These are phyloP conservation scores for Russula earlei DNA, from an alignment of 768 basidiomycete genomes.

Conservation along the genomic window DNA sequence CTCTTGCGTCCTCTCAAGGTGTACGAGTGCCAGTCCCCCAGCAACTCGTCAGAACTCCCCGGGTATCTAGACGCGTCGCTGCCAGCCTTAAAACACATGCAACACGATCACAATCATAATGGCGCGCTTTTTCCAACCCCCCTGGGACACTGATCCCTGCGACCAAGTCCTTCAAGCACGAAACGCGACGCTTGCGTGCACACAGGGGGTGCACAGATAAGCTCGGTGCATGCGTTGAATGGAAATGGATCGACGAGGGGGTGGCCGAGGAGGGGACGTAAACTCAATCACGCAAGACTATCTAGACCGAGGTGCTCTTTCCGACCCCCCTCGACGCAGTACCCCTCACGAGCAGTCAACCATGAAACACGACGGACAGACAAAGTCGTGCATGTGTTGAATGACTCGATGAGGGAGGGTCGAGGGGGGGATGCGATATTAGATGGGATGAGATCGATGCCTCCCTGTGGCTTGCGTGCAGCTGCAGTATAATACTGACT, in stretches of 20 bases:
- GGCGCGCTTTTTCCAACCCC: neutral
- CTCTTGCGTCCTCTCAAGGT: slow-evolving; percentile 13
- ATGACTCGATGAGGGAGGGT: neutral
- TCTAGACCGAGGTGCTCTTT: too few relatives aligned
- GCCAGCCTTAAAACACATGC: neutral
- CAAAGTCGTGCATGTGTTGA: too few relatives aligned
- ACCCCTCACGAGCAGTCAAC: too few relatives aligned
- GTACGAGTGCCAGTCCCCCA: slow-evolving; percentile 12
- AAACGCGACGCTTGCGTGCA: neutral
- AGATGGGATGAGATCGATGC: too few relatives aligned
- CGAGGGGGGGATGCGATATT: neutral
- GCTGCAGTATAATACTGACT: too few relatives aligned
- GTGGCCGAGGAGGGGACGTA: neutral
- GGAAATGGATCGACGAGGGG: neutral
- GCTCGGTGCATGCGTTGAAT: neutral
- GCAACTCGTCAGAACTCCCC: slow-evolving; percentile 14
- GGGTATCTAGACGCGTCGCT: slow-evolving; percentile 10
- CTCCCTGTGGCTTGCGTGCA: too few relatives aligned
- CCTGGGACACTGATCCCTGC: neutral
- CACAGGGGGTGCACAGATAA: too few relatives aligned
- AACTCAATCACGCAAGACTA: too few relatives aligned
- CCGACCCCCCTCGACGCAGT: too few relatives aligned
- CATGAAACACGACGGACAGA: too few relatives aligned
- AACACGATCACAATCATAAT: neutral
- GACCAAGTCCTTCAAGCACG: neutral